Conservation (phyloP, 1,139 yeast genomes). For the Saccharomyces hybrid region DNA sequence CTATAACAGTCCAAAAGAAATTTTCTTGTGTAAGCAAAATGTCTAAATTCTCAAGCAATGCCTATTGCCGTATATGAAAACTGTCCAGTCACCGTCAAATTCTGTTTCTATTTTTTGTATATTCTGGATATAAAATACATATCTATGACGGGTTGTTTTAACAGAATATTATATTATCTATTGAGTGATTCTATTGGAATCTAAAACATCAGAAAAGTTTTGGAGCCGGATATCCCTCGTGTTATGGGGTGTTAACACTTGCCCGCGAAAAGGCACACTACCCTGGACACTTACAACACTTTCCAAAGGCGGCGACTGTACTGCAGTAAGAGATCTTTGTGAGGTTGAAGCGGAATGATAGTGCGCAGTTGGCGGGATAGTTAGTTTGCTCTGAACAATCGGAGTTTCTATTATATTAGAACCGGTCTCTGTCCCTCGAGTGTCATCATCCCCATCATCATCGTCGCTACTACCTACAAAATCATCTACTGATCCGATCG, state of each 20-base stretch:
- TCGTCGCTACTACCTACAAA: neutral
- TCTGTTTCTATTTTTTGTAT: neutral
- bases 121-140: neutral
- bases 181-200: conserved; percentile 31
- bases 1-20: too few species aligned
- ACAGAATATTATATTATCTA: conserved; percentile 6
- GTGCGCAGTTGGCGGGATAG: conserved; percentile 17
- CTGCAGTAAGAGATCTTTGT: conserved; percentile 14
- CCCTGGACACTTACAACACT: conserved; percentile 29
- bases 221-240: conserved; percentile 23
- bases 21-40: neutral
- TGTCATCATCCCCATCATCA: neutral
- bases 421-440: neutral
- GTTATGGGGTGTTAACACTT: conserved; percentile 27
- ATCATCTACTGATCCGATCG: conserved; percentile 10
- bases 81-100: neutral
- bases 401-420: neutral
- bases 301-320: conserved; percentile 25
- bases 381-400: neutral
- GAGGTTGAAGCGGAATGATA: conserved; percentile 10
- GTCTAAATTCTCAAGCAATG: neutral
- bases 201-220: conserved; percentile 22
- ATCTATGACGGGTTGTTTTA: neutral
- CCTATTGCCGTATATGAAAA: neutral
- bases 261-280: conserved; percentile 23